Base-by-base conservation (phyloP, 768 basidiomycete species). In the Guyanaporus albipodus region DNA sequence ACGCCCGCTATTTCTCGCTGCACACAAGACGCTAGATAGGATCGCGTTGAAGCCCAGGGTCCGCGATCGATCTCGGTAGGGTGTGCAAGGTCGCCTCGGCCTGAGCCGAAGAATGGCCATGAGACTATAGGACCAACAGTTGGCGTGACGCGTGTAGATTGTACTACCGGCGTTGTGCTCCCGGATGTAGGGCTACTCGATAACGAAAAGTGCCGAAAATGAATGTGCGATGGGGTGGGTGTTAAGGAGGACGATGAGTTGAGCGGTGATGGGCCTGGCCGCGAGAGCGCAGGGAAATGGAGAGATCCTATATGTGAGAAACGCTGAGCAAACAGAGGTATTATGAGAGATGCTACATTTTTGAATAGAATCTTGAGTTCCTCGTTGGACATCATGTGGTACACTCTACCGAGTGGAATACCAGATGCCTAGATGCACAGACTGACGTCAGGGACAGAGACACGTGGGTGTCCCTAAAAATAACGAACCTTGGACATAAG, bases 21-120 rank as follows among this genome's bases (percentile, higher is more conserved):
- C 2, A 74, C 75, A 60, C 87, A 91, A 1, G 87, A 77, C 5
- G 66, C 60, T 18, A 89, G 67, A 61, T 92, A 92, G 6, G 70
- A 70, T 24, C 68, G 63, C 3, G 81, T 76, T 5, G 75, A 73
- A 3, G 73, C 48, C 85, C 87, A 91, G 0, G 89, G 90, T 3
- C 89, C 88, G n/a, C 89, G 81, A 56, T 88, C 73, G 28, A 91
- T 73, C 54, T 89, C 86, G 18, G 72, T 67, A 4, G 82, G 82
- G 54, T 85, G 84, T 3, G 65, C 54, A 19, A 88, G 74, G 48
- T 87, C 83, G 26, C 89, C 89, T 32, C 90, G 76, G 53, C 84
- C 82, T 4, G 87, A 85, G 37, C 89, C 89, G 61, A 92, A 92
- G 73, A 91, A 92, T 1, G 89, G 85, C 89, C 90, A 92, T 4